phyloP scores from a whole-genome alignment of 768 basidiomycete genomes.

The Boletellus emodensis region DNA sequence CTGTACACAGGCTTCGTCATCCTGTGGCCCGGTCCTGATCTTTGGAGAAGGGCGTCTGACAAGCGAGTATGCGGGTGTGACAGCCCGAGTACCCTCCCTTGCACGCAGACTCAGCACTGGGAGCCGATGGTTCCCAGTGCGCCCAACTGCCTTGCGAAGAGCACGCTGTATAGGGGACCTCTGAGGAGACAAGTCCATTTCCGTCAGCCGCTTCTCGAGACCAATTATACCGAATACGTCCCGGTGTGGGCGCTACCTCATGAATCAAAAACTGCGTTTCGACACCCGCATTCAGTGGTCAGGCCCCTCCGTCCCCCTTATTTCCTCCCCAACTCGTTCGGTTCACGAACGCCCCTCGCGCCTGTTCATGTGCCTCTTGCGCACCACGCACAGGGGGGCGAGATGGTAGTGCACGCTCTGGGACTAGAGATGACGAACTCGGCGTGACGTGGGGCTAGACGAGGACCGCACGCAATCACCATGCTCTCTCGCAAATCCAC shows the following conservation, averaged over 20 bases:
- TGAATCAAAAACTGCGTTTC: conserved; percentile 79
- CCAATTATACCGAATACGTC: neutral
- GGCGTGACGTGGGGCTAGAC: too few species aligned
- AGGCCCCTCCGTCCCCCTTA: conserved; percentile 40
- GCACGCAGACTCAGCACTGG: too few species aligned
- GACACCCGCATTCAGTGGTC: conserved; percentile 66
- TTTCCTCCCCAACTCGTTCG: neutral
- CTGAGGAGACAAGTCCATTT: conserved; percentile 47
- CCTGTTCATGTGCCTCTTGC: too few species aligned
- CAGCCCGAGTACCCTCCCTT: too few species aligned
- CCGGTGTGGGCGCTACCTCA: conserved; percentile 20
- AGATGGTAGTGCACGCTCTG: conserved; percentile 58
- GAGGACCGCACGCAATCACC: too few species aligned
- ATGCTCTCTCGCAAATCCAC: too few species aligned
- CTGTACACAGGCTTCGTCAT: too few species aligned
- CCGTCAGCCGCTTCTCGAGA: conserved; percentile 36
- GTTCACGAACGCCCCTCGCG: too few species aligned
- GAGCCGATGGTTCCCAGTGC: too few species aligned
- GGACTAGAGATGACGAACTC: neutral
- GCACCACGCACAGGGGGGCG: conserved; percentile 45
- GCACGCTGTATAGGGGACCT: conserved; percentile 74
- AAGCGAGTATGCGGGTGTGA: too few species aligned
- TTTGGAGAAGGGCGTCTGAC: too few species aligned
- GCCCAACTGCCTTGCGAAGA: conserved; percentile 63
- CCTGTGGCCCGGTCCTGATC: too few species aligned